A percentile compares a stretch with the other conserved stretches of the same genome.
phyloP scores from a whole-genome alignment of 1,284 basidiomycete genomes.

The Ceratobasidium sp. region DNA sequence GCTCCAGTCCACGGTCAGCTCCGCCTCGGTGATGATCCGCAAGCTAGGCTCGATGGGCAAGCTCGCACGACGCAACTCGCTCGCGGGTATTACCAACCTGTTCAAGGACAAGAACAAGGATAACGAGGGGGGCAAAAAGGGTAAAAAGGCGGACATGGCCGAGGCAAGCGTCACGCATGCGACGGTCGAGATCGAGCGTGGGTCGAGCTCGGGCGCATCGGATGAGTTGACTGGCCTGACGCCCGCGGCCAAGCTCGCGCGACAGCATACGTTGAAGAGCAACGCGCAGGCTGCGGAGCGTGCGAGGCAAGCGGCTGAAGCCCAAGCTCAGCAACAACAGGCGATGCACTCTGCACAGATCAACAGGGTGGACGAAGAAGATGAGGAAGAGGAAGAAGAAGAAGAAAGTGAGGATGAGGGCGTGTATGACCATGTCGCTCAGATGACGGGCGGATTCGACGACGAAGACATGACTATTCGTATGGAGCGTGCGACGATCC shows the following conservation, averaged over 20 bases:
- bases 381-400: conserved; percentile 60
- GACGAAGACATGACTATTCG: conserved; percentile 81
- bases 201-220: conserved; percentile 52
- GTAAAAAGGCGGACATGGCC: conserved; percentile 69
- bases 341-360: conserved; percentile 53
- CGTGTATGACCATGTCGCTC: conserved; percentile 23
- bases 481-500: conserved; percentile 61
- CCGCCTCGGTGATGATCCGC: conserved; percentile 95
- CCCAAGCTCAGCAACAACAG: conserved; percentile 57
- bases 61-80: conserved; percentile 86
- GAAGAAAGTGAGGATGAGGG: conserved; percentile 61
- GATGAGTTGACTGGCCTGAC: conserved; percentile 78
- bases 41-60: conserved; percentile 94
- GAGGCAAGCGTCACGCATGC: conserved; percentile 83
- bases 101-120: conserved; percentile 85
- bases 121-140: conserved; percentile 46
- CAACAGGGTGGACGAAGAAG: conserved; percentile 53
- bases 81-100: conserved; percentile 91
- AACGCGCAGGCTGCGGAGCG: conserved; percentile 75
- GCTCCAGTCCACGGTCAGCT: conserved; percentile 94
- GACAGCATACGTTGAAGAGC: conserved; percentile 59
- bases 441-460: conserved; percentile 59
- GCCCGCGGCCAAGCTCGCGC: conserved; percentile 82
- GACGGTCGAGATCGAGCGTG: conserved; percentile 85
- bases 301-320: conserved; percentile 58